These are phyloP conservation scores for Juglanconis oblonga DNA, from an alignment of 2,329 filamentous ascomycete genomes.

Conservation along the genomic window DNA sequence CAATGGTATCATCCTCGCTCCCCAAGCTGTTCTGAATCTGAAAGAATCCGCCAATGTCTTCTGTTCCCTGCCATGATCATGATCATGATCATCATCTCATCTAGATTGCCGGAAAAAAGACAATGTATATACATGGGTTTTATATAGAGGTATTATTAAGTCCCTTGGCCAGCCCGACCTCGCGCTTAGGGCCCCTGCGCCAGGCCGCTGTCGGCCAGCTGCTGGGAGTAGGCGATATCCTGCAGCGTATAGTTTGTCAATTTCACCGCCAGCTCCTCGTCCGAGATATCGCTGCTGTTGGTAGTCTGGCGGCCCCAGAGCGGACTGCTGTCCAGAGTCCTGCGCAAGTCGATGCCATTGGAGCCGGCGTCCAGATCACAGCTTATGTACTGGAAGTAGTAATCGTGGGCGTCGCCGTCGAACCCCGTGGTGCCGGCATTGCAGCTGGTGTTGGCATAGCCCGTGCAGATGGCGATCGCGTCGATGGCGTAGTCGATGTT, in stretches of 20 bases:
- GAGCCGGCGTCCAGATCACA: slow-evolving; percentile 32
- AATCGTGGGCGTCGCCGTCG: slow-evolving; percentile 41
- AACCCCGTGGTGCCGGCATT: slow-evolving; percentile 48
- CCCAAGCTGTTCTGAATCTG: neutral
- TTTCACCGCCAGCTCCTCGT: slow-evolving; percentile 37
- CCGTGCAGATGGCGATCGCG: slow-evolving; percentile 46
- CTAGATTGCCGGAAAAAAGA: too few relatives aligned
- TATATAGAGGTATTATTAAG: too few relatives aligned
- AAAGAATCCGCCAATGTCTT: neutral
- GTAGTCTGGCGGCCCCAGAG: neutral
- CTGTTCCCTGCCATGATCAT: neutral
- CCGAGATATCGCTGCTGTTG: slow-evolving; percentile 21
- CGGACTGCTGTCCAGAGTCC: neutral
- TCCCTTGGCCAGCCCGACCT: neutral
- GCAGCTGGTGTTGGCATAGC: slow-evolving; percentile 45
- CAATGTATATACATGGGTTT: too few relatives aligned
- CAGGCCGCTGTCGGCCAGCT: slow-evolving; percentile 1
- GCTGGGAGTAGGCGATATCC: slow-evolving; percentile 11
- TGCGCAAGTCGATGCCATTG: slow-evolving; percentile 25
- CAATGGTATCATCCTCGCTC: neutral
- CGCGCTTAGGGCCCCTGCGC: neutral
- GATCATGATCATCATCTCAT: neutral
- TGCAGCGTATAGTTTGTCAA: slow-evolving; percentile 29
- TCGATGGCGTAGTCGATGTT: slow-evolving; percentile 34
- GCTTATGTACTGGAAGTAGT: slow-evolving; percentile 45